phyloP scores from a whole-genome alignment of 495 filamentous ascomycete genomes.

The Darksidea phi region DNA sequence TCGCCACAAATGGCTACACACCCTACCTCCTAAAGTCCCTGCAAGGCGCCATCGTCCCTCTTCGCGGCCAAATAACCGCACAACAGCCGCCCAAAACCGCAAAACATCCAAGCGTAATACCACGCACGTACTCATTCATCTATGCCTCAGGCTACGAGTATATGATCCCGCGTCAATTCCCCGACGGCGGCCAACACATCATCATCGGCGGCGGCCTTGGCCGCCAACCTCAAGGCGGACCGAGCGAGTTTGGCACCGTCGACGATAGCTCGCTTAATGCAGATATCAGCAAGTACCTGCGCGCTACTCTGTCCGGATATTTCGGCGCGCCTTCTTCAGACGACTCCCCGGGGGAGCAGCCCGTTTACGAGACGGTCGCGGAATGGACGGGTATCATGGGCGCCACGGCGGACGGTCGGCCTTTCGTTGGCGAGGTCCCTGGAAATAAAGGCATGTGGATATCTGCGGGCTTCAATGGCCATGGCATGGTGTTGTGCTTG shows the following conservation, averaged over 20 bases:
- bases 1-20: constrained; percentile 75
- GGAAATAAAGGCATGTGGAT: constrained; percentile 51
- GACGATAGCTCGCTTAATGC: constrained; percentile 60
- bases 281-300: constrained; percentile 54
- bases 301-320: constrained; percentile 49
- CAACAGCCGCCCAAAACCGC: constrained; percentile 55
- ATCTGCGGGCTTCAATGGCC: constrained; percentile 55
- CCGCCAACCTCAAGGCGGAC: constrained; percentile 47
- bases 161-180: constrained; percentile 58
- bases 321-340: constrained; percentile 60
- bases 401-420: constrained; percentile 55
- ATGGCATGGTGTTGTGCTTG: constrained; percentile 60
- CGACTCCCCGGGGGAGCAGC: constrained; percentile 42
- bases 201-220: constrained; percentile 68
- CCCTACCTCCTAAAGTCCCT: constrained; percentile 57
- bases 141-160: constrained; percentile 63
- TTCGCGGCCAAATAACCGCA: constrained; percentile 66
- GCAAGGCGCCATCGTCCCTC: constrained; percentile 61
- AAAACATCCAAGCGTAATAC: constrained; percentile 41
- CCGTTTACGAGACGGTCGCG: constrained; percentile 48
- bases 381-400: constrained; percentile 68
- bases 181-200: constrained; percentile 58
- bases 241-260: constrained; percentile 53
- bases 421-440: constrained; percentile 50
- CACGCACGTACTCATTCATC: constrained; percentile 61